Conservation (phyloP, 768 basidiomycete genomes). For the Kwoniella europaea region DNA sequence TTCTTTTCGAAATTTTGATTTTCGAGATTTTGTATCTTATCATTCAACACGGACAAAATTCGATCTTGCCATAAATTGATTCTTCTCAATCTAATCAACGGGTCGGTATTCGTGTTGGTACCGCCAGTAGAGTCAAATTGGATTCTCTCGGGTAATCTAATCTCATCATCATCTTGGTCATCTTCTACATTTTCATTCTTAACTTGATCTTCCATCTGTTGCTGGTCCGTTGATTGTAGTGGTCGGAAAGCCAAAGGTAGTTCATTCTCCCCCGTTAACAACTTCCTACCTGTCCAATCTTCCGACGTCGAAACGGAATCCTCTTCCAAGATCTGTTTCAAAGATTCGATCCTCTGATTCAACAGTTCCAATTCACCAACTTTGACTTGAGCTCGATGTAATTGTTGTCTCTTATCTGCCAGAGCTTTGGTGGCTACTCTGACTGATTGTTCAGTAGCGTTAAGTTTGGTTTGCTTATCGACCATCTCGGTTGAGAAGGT, state of each 20-base stretch:
- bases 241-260: neutral
- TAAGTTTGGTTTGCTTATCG: constrained; percentile 82
- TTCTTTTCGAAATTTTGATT: constrained; percentile 86
- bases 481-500: constrained; percentile 86
- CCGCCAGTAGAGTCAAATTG: neutral
- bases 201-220: neutral
- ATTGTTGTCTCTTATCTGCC: constrained; percentile 84
- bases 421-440: constrained; percentile 87
- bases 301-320: constrained; percentile 59
- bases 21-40: constrained; percentile 71
- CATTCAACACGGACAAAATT: constrained; percentile 74
- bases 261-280: constrained; percentile 57
- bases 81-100: constrained; percentile 73
- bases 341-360: constrained; percentile 78
- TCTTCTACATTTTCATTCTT: neutral
- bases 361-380: constrained; percentile 81
- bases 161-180: constrained; percentile 59
- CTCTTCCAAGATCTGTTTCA: constrained; percentile 77
- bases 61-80: constrained; percentile 82
- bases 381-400: constrained; percentile 73
- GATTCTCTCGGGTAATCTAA: constrained; percentile 29
- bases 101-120: constrained; percentile 64
- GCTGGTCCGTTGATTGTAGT: neutral
- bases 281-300: constrained; percentile 68
- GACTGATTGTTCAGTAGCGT: constrained; percentile 82